Evolutionary conservation across 1,139 yeast genomes (phyloP).

Genomic region (Kodamaea fungicola): DNA sequence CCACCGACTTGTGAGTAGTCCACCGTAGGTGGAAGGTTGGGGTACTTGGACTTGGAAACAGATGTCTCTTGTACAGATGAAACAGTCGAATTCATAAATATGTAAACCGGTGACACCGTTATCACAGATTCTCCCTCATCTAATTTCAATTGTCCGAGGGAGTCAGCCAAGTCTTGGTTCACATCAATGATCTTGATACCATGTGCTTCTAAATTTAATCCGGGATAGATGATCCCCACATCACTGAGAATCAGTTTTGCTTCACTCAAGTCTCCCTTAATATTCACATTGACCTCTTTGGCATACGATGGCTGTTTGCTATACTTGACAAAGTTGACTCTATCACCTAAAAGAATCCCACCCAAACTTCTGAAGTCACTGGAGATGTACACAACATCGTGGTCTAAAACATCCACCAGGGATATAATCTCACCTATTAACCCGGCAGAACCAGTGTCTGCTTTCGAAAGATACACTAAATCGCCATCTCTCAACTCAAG

Average conservation of each 20-base stretch:
- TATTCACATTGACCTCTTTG: conserved; percentile 16
- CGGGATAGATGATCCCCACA: conserved; percentile 56
- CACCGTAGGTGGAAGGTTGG: conserved; percentile 38
- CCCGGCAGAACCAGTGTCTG: conserved; percentile 42
- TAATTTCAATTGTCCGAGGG: conserved; percentile 14
- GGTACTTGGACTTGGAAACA: conserved; percentile 26
- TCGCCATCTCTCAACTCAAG: conserved; percentile 54
- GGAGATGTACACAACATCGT: conserved; percentile 56
- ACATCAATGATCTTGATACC: conserved; percentile 21
- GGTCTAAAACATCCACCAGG: conserved; percentile 34
- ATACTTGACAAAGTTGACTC: conserved; percentile 50
- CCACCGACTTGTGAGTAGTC: conserved; percentile 74
- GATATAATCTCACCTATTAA: conserved; percentile 46
- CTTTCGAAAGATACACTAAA: conserved; percentile 48
- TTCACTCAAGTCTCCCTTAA: conserved; percentile 4
- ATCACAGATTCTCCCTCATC: conserved; percentile 19
- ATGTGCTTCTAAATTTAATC: conserved; percentile 27
- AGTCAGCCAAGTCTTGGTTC: conserved; percentile 15
- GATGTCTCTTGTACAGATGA: conserved; percentile 7
- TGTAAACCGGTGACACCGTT: conserved; percentile 43
- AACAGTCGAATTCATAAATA: conserved; percentile 35
- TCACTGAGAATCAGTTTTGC: conserved; percentile 31
- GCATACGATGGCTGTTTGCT: conserved; percentile 52
- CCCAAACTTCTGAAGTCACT: conserved; percentile 46
- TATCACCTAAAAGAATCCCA: conserved; percentile 69